Evolutionary conservation across 768 basidiomycete species (phyloP).

Genomic region (Russula compacta): DNA sequence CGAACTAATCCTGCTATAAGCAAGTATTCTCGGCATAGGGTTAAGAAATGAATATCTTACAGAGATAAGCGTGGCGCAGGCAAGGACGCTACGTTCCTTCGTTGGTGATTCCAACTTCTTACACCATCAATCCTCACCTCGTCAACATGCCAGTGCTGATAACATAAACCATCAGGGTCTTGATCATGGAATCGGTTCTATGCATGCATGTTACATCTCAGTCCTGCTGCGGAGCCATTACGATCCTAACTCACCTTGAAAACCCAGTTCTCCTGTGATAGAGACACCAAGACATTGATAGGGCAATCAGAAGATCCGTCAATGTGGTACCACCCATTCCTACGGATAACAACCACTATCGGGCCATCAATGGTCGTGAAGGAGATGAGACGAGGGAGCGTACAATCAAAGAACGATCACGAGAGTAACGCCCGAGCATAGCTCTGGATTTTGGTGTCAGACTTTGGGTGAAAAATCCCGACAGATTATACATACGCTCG

Average conservation of each 20-base stretch:
- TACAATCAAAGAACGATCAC: slow-evolving; percentile 28
- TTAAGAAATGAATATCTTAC: not conserved
- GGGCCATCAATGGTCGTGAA: not conserved
- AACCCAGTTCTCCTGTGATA: slow-evolving; percentile 40
- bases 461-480: not conserved
- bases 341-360: slow-evolving; percentile 40
- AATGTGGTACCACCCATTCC: slow-evolving; percentile 39
- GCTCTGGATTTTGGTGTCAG: slow-evolving; percentile 14
- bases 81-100: slow-evolving; percentile 17
- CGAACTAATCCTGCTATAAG: slow-evolving; percentile 10
- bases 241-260: slow-evolving; percentile 26
- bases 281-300: slow-evolving; percentile 40
- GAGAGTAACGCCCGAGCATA: slow-evolving; percentile 28
- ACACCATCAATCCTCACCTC: slow-evolving; percentile 12
- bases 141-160: slow-evolving; percentile 25
- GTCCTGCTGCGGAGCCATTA: not conserved
- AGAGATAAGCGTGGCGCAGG: slow-evolving; percentile 11
- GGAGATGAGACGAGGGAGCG: slow-evolving; percentile 8
- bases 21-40: not conserved
- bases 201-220: not conserved
- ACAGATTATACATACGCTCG: slow-evolving; percentile 30
- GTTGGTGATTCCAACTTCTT: not conserved
- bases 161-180: slow-evolving; percentile 23
- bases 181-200: slow-evolving; percentile 25
- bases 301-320: slow-evolving; percentile 41